Evolutionary conservation across 83 land plant genomes (phyloP).

Genomic region (Picea abies): DNA sequence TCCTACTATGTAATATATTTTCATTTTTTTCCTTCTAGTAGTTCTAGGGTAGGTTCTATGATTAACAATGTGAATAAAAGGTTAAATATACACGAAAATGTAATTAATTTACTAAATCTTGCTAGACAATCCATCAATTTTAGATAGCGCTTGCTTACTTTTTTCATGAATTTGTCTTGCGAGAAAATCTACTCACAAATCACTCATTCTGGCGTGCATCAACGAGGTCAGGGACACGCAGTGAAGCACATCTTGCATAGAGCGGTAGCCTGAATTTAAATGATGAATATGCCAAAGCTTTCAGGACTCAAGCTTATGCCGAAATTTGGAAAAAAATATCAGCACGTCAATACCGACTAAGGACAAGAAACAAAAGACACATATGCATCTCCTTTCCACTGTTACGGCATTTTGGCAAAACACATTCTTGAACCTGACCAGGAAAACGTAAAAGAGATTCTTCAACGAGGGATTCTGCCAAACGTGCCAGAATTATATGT

Average conservation of each 20-base stretch:
- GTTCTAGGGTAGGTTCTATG: no score
- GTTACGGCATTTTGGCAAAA: slow-evolving; percentile 47
- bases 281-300: slow-evolving; percentile 62
- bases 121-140: no score
- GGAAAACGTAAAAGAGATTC: slow-evolving; percentile 21
- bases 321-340: slow-evolving; percentile 45
- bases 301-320: slow-evolving; percentile 55
- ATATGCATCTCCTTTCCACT: slow-evolving; percentile 39
- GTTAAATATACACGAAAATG: no score
- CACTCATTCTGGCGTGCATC: no score
- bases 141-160: no score
- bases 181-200: no score
- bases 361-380: slow-evolving; percentile 10
- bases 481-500: neutral
- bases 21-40: no score
- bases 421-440: slow-evolving; percentile 58
- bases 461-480: neutral
- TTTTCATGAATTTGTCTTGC: no score
- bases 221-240: no score
- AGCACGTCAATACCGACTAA: slow-evolving; percentile 17
- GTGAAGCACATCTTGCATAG: neutral
- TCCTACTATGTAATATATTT: no score
- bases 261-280: slow-evolving; percentile 28
- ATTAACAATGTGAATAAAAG: no score
- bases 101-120: no score